Evolutionary conservation across 192 early-diverging fungal genomes (phyloP), one percentile per base, ranked within the genome.

Genomic region (Podila verticillata): DNA sequence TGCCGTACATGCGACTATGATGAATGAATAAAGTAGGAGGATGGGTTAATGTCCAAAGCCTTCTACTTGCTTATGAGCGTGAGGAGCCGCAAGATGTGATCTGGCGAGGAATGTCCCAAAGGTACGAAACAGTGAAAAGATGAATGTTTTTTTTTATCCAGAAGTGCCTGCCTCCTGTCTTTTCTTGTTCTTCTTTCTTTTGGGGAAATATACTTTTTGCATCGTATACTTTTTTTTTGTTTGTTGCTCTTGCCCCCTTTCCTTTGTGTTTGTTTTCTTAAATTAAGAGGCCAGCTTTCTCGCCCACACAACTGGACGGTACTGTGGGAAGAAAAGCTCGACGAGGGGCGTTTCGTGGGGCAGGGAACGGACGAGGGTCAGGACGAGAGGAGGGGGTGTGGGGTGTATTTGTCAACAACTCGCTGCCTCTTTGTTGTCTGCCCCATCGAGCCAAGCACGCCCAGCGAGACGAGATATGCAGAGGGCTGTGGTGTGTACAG

Each of bases 1-100:
- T 84, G 66, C 90, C 90, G 70, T 88, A 90, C 82, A 85, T 87
- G 54, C 57, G 34, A 3, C 83, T 79, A 63, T 24, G 29, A 15
- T 2, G 12, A 60, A 48, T 5, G 19, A 8, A 54, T 28, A 61
- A 35, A 39, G 15, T 12, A 34, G n/a, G n/a, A 57, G 3, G 13
- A 57, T 57, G 35, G 8, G 61, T 31, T 26, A 32, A 35, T 44
- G 39, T n/a, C 39, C 39, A 44, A 17, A 4, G 12, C 17, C 15
- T 44, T 44, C 2, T 44, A 44, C 15, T 15, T 44, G 39, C 12
- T 2, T 1, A 20, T 30, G 19, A 9, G 60, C 3, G n/a, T 63
- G 35, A 48, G 61, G 59, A 34, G 30, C 15, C 32, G 17, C 29
- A 47, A 44, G 48, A n/a, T n/a, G 24, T 54, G 22, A 44, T 17